Conservation (phyloP, 345 rosid genomes). For the Linum usitatissimum region DNA sequence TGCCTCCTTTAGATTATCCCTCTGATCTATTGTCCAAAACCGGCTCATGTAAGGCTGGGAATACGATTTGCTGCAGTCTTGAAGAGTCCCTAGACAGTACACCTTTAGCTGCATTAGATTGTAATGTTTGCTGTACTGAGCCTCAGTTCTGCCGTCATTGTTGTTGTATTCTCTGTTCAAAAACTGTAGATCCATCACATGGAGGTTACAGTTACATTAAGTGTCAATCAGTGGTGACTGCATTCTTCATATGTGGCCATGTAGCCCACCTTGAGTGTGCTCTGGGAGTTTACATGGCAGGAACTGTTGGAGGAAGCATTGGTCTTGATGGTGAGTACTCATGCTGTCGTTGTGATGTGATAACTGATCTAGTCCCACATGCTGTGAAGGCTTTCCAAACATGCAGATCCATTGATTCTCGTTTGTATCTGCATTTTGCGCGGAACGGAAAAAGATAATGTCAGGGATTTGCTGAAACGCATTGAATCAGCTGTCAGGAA, state of each 20-base stretch:
- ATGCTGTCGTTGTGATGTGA: slow-evolving; percentile 75
- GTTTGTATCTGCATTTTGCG: slow-evolving; percentile 49
- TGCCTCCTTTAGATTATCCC: slow-evolving; percentile 21
- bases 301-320: slow-evolving; percentile 75
- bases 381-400: slow-evolving; percentile 39
- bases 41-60: slow-evolving; percentile 58
- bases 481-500: slow-evolving; percentile 42
- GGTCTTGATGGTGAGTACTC: slow-evolving; percentile 85
- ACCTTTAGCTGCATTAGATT: slow-evolving; percentile 34
- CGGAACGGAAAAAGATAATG: slow-evolving; percentile 41
- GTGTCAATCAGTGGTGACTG: slow-evolving; percentile 53
- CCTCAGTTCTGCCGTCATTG: slow-evolving; percentile 65
- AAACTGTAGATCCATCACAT: slow-evolving; percentile 32
- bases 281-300: slow-evolving; percentile 76
- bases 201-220: slow-evolving; percentile 58
- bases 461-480: slow-evolving; percentile 35
- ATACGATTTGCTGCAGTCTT: slow-evolving; percentile 46
- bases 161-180: slow-evolving; percentile 76
- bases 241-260: slow-evolving; percentile 56
- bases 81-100: slow-evolving; percentile 18
- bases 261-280: slow-evolving; percentile 84
- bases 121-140: slow-evolving; percentile 77
- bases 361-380: slow-evolving; percentile 53
- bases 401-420: slow-evolving; percentile 42
- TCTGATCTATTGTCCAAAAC: slow-evolving; percentile 23